Percentiles rank a stretch among this genome's conserved stretches.
phyloP scores from a whole-genome alignment of 306 rosid genomes.

The Ochetophila trinervis region DNA sequence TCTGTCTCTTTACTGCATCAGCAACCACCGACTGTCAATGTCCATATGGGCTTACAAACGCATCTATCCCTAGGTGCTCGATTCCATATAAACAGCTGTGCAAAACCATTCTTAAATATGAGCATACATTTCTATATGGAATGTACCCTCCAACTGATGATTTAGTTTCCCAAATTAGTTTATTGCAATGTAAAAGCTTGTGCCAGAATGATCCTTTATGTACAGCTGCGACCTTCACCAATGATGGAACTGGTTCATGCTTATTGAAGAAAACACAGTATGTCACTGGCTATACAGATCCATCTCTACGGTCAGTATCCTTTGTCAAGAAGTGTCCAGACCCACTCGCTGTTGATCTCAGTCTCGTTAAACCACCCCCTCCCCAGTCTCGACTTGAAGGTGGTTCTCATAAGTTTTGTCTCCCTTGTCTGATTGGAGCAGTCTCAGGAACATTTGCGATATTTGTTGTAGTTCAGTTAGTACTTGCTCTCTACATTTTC shows the following conservation, averaged over 20 bases:
- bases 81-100: conserved; percentile 42
- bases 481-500: conserved; percentile 46
- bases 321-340: conserved; percentile 62
- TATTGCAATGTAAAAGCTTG: conserved; percentile 51
- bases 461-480: conserved; percentile 51
- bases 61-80: conserved; percentile 41
- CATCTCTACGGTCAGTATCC: conserved; percentile 57
- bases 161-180: conserved; percentile 37
- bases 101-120: conserved; percentile 32
- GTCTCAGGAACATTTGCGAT: conserved; percentile 50
- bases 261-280: conserved; percentile 48
- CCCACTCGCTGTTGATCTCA: conserved; percentile 68
- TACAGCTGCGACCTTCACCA: conserved; percentile 59
- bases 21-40: conserved; percentile 56
- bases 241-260: conserved; percentile 66
- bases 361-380: conserved; percentile 22
- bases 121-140: conserved; percentile 50
- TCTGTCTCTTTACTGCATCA: conserved; percentile 48
- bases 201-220: conserved; percentile 54
- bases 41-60: conserved; percentile 43
- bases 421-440: conserved; percentile 59
- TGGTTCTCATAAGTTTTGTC: conserved; percentile 34
- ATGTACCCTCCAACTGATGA: conserved; percentile 58
- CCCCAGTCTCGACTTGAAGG: conserved; percentile 12
- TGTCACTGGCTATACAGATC: conserved; percentile 60